Conservation (phyloP, 2,329 filamentous ascomycete species). For the Botrytis sinoallii region DNA sequence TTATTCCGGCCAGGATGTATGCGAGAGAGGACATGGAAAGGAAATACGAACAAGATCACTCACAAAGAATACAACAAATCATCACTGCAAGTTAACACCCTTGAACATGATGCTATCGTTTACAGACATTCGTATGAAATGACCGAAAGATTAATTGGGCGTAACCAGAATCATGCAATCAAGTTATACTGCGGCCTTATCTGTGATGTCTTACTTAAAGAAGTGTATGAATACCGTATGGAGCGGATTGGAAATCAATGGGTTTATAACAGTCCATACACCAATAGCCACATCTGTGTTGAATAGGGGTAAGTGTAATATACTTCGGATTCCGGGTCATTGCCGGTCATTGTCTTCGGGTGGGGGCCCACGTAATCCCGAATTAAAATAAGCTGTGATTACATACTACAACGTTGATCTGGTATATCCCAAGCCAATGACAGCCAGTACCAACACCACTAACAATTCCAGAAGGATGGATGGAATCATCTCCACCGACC, state of each 20-base stretch:
- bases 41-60: background rate
- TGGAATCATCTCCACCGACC: background rate
- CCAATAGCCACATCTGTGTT: background rate
- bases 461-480: background rate
- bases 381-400: background rate
- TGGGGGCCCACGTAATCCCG: background rate
- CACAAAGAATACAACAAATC: background rate
- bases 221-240: background rate
- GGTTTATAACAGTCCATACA: background rate
- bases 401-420: background rate
- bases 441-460: background rate
- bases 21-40: background rate
- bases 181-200: background rate
- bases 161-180: background rate
- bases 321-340: background rate
- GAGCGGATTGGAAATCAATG: background rate
- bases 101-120: background rate
- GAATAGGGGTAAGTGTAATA: background rate
- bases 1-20: background rate
- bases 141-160: background rate
- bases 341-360: background rate
- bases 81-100: background rate
- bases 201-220: background rate
- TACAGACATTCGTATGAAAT: background rate
- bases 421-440: background rate